Percentiles rank a stretch among this genome's conserved stretches.
Evolutionary conservation across 2,329 filamentous ascomycete species (phyloP).

Genomic region (Hypoxylon sp.): DNA sequence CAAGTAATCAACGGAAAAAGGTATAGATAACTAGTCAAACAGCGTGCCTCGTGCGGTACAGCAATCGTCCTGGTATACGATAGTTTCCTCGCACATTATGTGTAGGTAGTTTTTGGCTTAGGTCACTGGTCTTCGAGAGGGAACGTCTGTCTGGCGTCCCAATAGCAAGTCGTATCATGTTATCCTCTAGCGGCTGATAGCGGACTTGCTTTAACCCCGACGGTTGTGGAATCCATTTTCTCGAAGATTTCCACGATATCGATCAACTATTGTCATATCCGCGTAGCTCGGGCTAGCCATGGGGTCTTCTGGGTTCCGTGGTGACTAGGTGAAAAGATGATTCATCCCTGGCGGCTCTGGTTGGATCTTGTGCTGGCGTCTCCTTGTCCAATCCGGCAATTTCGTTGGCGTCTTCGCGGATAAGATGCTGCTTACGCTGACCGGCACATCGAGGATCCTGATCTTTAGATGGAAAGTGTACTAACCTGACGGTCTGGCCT

Average conservation of each 20-base stretch:
- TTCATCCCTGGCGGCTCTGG: conserved; percentile 26
- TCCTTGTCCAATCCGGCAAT: conserved; percentile 25
- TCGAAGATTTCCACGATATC: conserved; percentile 1
- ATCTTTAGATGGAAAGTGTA: background rate
- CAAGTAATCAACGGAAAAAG: background rate
- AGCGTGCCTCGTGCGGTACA: background rate
- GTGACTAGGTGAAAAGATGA: background rate
- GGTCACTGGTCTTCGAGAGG: background rate
- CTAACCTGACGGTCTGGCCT: background rate
- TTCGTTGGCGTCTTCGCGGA: conserved; percentile 31
- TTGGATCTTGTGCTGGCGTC: background rate
- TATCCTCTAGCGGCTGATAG: background rate
- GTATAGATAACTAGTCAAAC: background rate
- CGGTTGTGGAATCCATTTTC: background rate
- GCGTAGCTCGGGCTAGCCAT: conserved; percentile 3
- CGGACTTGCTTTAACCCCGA: background rate
- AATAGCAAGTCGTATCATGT: background rate
- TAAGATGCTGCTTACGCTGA: conserved; percentile 14
- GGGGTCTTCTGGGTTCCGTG: background rate
- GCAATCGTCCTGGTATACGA: background rate
- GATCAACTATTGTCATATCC: conserved; percentile 1
- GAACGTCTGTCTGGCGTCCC: background rate
- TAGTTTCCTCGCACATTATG: background rate
- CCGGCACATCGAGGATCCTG: conserved; percentile 25
- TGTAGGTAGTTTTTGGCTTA: background rate